Evolutionary conservation across 148 eudicot species (phyloP), one percentile per base, ranked within the genome.

Genomic region (Vaccinium corymbosum): DNA sequence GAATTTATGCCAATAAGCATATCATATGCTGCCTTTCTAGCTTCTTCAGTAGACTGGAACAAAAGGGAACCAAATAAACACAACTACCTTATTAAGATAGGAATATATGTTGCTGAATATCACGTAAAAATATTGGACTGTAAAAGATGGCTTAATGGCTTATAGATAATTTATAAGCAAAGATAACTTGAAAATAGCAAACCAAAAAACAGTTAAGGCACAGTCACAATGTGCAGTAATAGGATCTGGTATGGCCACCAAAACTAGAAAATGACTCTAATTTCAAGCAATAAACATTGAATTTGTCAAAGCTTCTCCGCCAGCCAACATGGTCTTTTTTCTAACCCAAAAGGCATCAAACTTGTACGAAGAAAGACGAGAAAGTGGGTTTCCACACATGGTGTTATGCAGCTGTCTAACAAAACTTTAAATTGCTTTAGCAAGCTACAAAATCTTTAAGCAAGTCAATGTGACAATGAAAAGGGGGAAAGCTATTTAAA

Each of bases 1-100:
- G 95, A 90, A 82, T 93, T 89, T 57, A 94, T 83, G 82, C 85
- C 88, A 84, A 92, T 87, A 59, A 97, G 92, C 86, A 88, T 89
- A 85, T 97, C 99, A 83, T 97, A 97, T 76, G 99, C 95, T 74
- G 80, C 81, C 87, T 94, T 94, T 83, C 99, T 91, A 80, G 91
- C 87, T 83, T 93, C 97, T 89, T 97, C 98, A 79, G 90, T 88
- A 80, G 95, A 90, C 98, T 94, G 88, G 25, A 88, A 52, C 55
- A 66, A 22, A 42, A 59, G 29, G 11, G n/a, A 35, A 14, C 42
- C 55, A 80, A 52, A 76, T 12, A 22, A 9, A 27, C 25, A 32
- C 3, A 6, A 32, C 25, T 51, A 81, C 10, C 72, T 49, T 25
- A 66, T 4, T 16, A 27, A 7, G 46, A 81, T 49, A 51, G 7